A percentile compares a stretch with the other conserved stretches of the same genome.
phyloP scores from a whole-genome alignment of 164 flowering plant genomes.

The Annona squamosa region DNA sequence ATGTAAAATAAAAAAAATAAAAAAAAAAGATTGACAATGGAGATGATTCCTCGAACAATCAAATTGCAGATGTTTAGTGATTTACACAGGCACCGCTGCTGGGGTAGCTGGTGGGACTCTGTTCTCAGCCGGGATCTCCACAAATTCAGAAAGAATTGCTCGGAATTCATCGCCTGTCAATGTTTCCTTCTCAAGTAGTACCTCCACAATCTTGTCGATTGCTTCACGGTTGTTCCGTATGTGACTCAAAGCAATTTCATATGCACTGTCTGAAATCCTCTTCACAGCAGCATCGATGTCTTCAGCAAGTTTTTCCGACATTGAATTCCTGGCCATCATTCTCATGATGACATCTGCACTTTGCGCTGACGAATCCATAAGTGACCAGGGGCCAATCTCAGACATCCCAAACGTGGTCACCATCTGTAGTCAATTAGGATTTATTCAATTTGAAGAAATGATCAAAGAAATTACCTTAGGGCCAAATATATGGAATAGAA shows the following conservation, averaged over 20 bases:
- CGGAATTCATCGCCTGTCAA: slow-evolving; percentile 78
- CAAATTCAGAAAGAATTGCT: slow-evolving; percentile 69
- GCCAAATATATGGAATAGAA: not conserved
- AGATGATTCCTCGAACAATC: not conserved
- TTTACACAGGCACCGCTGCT: slow-evolving; percentile 51
- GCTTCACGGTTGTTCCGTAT: slow-evolving; percentile 77
- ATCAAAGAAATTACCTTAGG: not conserved
- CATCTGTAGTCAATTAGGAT: slow-evolving; percentile 41
- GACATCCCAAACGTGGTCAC: slow-evolving; percentile 85
- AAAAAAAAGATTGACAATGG: not conserved
- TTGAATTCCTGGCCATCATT: slow-evolving; percentile 89
- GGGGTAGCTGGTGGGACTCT: slow-evolving; percentile 51
- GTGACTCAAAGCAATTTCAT: slow-evolving; percentile 63
- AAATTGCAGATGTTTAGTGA: not conserved
- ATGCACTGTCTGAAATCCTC: slow-evolving; percentile 61
- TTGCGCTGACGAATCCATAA: slow-evolving; percentile 73
- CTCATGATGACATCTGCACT: slow-evolving; percentile 77
- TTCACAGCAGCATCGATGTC: slow-evolving; percentile 73
- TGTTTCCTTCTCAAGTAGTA: slow-evolving; percentile 78
- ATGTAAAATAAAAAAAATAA: not conserved
- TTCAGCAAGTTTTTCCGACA: slow-evolving; percentile 84
- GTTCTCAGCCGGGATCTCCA: slow-evolving; percentile 79
- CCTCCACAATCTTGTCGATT: slow-evolving; percentile 81
- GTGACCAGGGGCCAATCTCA: slow-evolving; percentile 87
- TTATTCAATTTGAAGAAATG: not conserved